Percentiles rank a stretch among this genome's conserved stretches.
These are phyloP conservation scores for Phaeophleospora eucalypticola DNA, from an alignment of 2,329 filamentous ascomycete genomes.

Conservation along the genomic window DNA sequence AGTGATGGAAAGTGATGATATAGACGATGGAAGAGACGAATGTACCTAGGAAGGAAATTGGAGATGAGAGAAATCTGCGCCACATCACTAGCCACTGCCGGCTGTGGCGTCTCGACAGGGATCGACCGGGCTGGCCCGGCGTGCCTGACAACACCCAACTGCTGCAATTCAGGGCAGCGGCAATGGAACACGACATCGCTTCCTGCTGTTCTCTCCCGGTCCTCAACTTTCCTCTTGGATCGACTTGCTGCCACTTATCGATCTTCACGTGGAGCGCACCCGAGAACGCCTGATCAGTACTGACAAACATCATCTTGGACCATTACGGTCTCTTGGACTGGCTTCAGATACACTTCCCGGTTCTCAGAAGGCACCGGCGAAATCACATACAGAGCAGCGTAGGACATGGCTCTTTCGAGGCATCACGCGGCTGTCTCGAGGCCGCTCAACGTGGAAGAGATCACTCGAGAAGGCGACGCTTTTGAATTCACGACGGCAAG, in stretches of 20 bases:
- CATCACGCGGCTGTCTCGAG: conserved; percentile 25
- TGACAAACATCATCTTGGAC: too few relatives aligned
- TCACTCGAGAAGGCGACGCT: conserved; percentile 68
- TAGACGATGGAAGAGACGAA: conserved; percentile 1
- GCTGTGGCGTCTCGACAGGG: neutral
- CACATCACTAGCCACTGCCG: neutral
- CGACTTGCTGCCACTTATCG: neutral
- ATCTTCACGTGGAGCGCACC: too few relatives aligned
- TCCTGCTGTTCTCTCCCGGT: neutral
- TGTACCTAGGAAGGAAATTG: neutral
- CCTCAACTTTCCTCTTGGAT: neutral
- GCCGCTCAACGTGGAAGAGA: conserved; percentile 63
- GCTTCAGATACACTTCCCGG: too few relatives aligned
- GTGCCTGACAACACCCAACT: too few relatives aligned
- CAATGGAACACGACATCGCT: neutral
- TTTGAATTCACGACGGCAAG: conserved; percentile 79
- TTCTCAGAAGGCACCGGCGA: too few relatives aligned
- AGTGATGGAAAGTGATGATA: neutral
- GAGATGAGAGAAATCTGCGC: neutral
- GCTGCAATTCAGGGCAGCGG: neutral
- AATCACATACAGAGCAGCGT: neutral
- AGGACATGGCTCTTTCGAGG: conserved; percentile 28
- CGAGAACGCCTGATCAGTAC: too few relatives aligned
- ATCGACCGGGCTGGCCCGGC: too few relatives aligned
- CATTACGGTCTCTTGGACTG: too few relatives aligned